Evolutionary conservation across 192 early-diverging fungal genomes (phyloP).

Genomic region (Geosiphon pyriformis): DNA sequence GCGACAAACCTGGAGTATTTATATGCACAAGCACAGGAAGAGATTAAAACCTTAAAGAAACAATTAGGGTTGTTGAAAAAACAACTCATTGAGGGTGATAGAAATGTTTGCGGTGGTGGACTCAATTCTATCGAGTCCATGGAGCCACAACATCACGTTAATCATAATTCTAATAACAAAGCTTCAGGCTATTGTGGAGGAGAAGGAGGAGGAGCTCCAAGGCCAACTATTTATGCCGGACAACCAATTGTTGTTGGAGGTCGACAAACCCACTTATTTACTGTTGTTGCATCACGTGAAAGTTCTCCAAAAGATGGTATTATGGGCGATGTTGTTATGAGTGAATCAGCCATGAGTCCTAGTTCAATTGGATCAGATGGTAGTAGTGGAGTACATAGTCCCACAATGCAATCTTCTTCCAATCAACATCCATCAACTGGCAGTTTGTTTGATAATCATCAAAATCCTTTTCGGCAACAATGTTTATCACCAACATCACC

Average conservation of each 20-base stretch:
- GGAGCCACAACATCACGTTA: neutral
- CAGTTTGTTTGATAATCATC: too few relatives aligned
- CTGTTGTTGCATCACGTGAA: neutral
- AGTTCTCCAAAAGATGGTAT: neutral
- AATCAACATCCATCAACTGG: neutral
- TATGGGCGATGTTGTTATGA: neutral
- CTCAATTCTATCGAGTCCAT: neutral
- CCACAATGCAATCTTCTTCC: neutral
- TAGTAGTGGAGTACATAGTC: neutral
- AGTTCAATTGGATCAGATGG: neutral
- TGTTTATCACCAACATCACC: neutral
- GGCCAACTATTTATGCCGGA: neutral
- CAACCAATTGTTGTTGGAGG: neutral
- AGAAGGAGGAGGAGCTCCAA: neutral
- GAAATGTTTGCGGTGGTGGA: neutral
- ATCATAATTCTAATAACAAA: neutral
- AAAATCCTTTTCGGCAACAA: neutral
- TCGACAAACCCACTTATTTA: neutral
- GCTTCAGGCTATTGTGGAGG: neutral
- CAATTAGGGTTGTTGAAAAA: neutral
- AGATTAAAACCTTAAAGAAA: slow-evolving; percentile 17
- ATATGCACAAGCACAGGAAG: neutral
- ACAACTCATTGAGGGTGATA: slow-evolving; percentile 2
- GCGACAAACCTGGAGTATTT: neutral
- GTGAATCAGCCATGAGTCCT: neutral